Percentiles rank a stretch among this genome's conserved stretches.
phyloP scores from a whole-genome alignment of 164 flowering plant genomes.

The Umbellularia californica region DNA sequence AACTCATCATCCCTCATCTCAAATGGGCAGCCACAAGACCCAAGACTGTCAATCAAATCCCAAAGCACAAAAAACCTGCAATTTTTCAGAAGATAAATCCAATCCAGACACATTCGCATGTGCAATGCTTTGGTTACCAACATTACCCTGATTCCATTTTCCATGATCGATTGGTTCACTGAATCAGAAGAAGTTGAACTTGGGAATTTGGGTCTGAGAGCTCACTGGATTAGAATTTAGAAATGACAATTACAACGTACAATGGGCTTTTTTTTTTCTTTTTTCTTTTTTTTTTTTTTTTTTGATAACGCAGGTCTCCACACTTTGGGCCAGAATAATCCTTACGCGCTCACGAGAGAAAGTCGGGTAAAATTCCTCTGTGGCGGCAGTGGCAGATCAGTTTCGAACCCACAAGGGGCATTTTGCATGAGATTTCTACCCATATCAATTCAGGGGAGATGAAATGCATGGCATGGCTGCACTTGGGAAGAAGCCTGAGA shows the following conservation, averaged over 20 bases:
- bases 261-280: no score
- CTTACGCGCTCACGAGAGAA: no score
- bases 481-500: slow-evolving; percentile 60
- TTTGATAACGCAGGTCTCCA: no score
- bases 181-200: slow-evolving; percentile 1
- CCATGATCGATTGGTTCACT: slow-evolving; percentile 16
- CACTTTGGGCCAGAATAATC: no score
- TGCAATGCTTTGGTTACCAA: background rate
- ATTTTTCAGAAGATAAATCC: background rate
- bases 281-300: no score
- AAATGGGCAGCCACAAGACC: slow-evolving; percentile 3
- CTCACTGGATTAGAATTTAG: background rate
- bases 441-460: slow-evolving; percentile 60
- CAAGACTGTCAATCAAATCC: slow-evolving; percentile 26
- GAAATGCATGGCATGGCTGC: slow-evolving; percentile 81
- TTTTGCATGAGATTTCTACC: slow-evolving; percentile 56
- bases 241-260: slow-evolving; percentile 48
- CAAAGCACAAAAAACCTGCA: slow-evolving; percentile 18
- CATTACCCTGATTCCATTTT: slow-evolving; percentile 5
- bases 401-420: no score
- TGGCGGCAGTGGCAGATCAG: no score
- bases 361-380: no score
- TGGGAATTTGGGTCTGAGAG: slow-evolving; percentile 1
- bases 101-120: slow-evolving; percentile 16
- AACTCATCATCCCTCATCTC: slow-evolving; percentile 10